Base-by-base conservation (phyloP, 1,284 basidiomycete species). In the Sporisorium graminicola region DNA sequence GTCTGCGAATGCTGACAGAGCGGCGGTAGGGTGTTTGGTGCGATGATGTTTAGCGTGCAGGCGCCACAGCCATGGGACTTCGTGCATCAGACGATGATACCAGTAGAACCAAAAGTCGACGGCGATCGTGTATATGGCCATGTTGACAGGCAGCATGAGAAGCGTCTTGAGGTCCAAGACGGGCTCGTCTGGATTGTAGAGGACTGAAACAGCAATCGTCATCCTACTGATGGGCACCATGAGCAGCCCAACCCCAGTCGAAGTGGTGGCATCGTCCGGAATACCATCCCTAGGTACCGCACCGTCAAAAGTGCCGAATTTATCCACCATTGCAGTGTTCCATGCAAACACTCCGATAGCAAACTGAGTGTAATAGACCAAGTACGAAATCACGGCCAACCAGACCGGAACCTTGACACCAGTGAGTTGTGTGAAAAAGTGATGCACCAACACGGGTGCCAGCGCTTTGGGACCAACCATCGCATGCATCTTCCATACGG, bases 61-160 rank as follows among this genome's bases (percentile, higher is more conserved):
- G 13, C 31, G 29, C 83, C 83, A 83, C 0, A 79, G 46, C 14
- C 37, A 57, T 7, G 64, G 43, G 2, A 70, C 62, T 49, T 81
- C 78, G 61, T 83, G 83, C 76, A 81, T 79, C 2, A 61, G 44
- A 14, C 80, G 77, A 50, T 83, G 83, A 47, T 79, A 79, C 70
- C 72, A 74, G 77, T 81, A 84, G 70, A 81, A 84, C 61, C 66
- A 83, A 33, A 81, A 81, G 67, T 81, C 78, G 12, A 76, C 65
- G 20, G 69, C 58, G 5, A 74, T 37, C 3, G 68, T 65, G 26
- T 68, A 78, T 31, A 74, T 47, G 9, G 53, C 72, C 16, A 64
- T 51, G 50, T 78, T 75, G 14, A 81, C 2, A 2, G 74, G 77
- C 1, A 77, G 20, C 76, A 72, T 77, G 0, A 67, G 18, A 0